Evolutionary conservation across 139 green algal genomes (phyloP).

Genomic region (Tetraselmis striata): DNA sequence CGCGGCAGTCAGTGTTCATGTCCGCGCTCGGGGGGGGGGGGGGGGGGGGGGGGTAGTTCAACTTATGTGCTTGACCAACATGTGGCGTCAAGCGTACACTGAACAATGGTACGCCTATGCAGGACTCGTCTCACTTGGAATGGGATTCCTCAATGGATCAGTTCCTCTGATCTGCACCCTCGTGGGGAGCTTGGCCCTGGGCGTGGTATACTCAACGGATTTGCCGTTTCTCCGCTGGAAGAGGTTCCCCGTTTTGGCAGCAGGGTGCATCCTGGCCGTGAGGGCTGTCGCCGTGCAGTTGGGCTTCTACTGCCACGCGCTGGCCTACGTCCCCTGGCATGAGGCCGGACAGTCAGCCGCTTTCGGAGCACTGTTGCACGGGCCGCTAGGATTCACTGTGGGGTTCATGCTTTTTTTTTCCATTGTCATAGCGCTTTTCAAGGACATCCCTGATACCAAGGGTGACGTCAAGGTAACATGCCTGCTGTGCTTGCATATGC

Average conservation of each 20-base stretch:
- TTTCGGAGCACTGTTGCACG: conserved; percentile 5
- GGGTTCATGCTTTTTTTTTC: conserved; percentile 88
- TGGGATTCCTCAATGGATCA: neutral
- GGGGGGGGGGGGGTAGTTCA: too few relatives aligned
- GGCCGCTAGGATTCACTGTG: conserved; percentile 64
- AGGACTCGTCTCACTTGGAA: neutral
- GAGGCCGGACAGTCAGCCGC: too few relatives aligned
- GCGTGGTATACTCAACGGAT: conserved; percentile 81
- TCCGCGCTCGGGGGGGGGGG: too few relatives aligned
- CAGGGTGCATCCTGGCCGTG: conserved; percentile 77
- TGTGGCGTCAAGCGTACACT: too few relatives aligned
- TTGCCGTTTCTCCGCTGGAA: conserved; percentile 91
- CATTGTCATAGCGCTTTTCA: conserved; percentile 95
- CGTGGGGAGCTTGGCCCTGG: conserved; percentile 62
- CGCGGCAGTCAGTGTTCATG: too few relatives aligned
- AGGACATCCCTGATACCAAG: conserved; percentile 88
- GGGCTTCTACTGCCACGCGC: conserved; percentile 79
- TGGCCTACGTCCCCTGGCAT: too few relatives aligned
- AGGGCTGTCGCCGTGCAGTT: conserved; percentile 70
- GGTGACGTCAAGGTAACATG: conserved; percentile 56
- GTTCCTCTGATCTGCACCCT: conserved; percentile 67
- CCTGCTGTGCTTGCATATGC: neutral
- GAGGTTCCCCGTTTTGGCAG: conserved; percentile 69
- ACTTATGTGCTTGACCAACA: too few relatives aligned
- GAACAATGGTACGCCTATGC: too few relatives aligned